Percentiles rank a stretch among this genome's conserved stretches.
Evolutionary conservation across 129 eudicot species (phyloP).

Genomic region (Flaveria sonorensis): DNA sequence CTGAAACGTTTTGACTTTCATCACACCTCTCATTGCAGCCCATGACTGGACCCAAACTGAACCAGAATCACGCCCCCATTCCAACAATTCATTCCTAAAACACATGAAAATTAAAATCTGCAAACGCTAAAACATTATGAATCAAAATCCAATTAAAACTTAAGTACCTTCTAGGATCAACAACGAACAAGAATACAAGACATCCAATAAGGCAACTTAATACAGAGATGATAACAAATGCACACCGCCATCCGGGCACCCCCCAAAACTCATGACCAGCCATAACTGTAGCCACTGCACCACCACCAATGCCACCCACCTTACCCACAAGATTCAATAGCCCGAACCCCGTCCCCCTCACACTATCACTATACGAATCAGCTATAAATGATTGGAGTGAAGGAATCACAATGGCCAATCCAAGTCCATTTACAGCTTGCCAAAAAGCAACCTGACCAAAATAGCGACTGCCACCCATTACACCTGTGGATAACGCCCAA

Average conservation of each 20-base stretch:
- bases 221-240: conserved; percentile 64
- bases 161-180: conserved; percentile 66
- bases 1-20: conserved; percentile 84
- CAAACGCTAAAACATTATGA: background rate
- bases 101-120: background rate
- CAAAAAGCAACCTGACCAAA: conserved; percentile 79
- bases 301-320: conserved; percentile 95
- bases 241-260: conserved; percentile 87
- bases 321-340: conserved; percentile 75
- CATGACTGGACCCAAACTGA: conserved; percentile 84
- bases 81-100: conserved; percentile 63
- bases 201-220: conserved; percentile 67
- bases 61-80: conserved; percentile 35
- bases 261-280: conserved; percentile 86
- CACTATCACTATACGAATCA: conserved; percentile 73
- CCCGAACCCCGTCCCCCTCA: conserved; percentile 90
- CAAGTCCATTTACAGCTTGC: conserved; percentile 90
- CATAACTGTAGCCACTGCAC: conserved; percentile 92
- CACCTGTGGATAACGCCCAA: conserved; percentile 97
- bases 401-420: conserved; percentile 96
- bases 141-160: conserved; percentile 13
- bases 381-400: conserved; percentile 97
- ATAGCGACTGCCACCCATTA: conserved; percentile 73
- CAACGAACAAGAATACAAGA: conserved; percentile 75
- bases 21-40: conserved; percentile 77